phyloP scores from a whole-genome alignment of 805 yeast species.

The Starmera dryadoides region DNA sequence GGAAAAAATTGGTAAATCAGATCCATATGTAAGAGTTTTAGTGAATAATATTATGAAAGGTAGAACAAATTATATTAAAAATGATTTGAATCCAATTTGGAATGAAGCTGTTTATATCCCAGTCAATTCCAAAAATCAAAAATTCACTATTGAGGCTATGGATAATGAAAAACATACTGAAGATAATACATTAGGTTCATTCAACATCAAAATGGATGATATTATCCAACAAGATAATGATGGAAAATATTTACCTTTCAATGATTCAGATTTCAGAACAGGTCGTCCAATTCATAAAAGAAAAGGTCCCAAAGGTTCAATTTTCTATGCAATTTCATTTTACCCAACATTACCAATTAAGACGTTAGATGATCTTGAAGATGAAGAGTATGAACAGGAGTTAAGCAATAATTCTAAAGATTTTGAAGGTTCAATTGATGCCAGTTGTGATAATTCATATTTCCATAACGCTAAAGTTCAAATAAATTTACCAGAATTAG shows the following conservation, averaged over 20 bases:
- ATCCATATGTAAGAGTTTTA: slow-evolving; percentile 81
- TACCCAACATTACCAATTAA: slow-evolving; percentile 79
- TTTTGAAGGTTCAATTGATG: slow-evolving; percentile 5
- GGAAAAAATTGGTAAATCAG: slow-evolving; percentile 85
- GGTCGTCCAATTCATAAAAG: slow-evolving; percentile 61
- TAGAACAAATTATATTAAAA: slow-evolving; percentile 64
- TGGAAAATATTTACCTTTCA: slow-evolving; percentile 54
- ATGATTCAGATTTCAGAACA: slow-evolving; percentile 47
- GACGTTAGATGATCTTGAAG: slow-evolving; percentile 65
- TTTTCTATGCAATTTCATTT: slow-evolving; percentile 70
- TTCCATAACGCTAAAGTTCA: slow-evolving; percentile 32
- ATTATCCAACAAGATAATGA: slow-evolving; percentile 54
- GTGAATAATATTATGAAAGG: slow-evolving; percentile 71
- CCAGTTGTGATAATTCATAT: slow-evolving; percentile 25
- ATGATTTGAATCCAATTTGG: slow-evolving; percentile 76
- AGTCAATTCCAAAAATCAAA: slow-evolving; percentile 76
- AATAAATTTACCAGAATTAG: slow-evolving; percentile 50
- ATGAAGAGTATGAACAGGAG: slow-evolving; percentile 36
- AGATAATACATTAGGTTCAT: slow-evolving; percentile 84
- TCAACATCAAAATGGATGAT: slow-evolving; percentile 60
- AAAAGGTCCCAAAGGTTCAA: slow-evolving; percentile 80
- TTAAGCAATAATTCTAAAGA: slow-evolving; percentile 18
- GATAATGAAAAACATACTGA: slow-evolving; percentile 74
- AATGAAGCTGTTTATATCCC: slow-evolving; percentile 78
- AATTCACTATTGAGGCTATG: slow-evolving; percentile 82